Evolutionary conservation across 176 grass and related monocot genomes (phyloP).

Genomic region (Juncus inflexus): DNA sequence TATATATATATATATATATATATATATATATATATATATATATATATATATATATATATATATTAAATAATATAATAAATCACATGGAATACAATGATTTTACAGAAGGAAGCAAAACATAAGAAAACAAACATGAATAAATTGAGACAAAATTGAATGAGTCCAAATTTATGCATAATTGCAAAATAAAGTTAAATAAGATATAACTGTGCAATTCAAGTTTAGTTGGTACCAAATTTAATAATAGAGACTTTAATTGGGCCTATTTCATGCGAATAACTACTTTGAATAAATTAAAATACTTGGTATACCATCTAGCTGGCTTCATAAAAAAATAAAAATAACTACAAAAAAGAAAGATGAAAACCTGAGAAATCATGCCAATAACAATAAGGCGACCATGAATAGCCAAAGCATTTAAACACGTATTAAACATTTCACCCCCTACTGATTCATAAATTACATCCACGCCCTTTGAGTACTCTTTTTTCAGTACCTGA

Average conservation of each 20-base stretch:
- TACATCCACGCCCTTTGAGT: conserved; percentile 72
- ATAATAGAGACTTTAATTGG: too few species aligned
- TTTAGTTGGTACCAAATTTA: background rate
- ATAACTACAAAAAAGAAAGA: conserved; percentile 10
- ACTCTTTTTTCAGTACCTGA: conserved; percentile 43
- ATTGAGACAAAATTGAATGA: too few species aligned
- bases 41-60: conserved; percentile 9
- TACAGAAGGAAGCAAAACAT: too few species aligned
- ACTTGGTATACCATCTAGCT: too few species aligned
- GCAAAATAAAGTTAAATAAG: too few species aligned
- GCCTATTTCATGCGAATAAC: too few species aligned
- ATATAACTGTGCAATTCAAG: background rate
- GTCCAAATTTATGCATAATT: too few species aligned
- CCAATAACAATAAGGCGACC: conserved; percentile 88
- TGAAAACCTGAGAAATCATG: conserved; percentile 38
- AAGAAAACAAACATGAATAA: too few species aligned
- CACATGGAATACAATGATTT: too few species aligned
- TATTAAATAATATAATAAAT: background rate
- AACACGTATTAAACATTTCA: conserved; percentile 82
- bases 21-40: too few species aligned
- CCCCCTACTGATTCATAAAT: conserved; percentile 99
- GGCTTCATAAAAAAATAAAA: background rate
- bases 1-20: too few species aligned
- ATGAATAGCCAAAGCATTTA: conserved; percentile 87
- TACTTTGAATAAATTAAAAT: too few species aligned